These are phyloP conservation scores for Podospora conica DNA, from an alignment of 495 filamentous ascomycete genomes.

Conservation along the genomic window DNA sequence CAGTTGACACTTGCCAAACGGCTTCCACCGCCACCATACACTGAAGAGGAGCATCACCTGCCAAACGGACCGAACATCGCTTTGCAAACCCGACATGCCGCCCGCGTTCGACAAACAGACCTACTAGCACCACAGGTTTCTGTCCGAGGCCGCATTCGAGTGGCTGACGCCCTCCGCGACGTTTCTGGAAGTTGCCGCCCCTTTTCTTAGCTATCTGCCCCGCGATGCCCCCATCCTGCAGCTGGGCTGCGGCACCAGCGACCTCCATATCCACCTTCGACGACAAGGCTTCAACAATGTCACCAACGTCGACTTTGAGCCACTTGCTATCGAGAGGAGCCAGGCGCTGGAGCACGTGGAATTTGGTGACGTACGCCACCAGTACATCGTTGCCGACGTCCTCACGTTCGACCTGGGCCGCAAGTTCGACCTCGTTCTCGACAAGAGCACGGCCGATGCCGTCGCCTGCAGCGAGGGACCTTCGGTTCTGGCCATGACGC, in stretches of 20 bases:
- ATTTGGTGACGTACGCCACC: slow-evolving; percentile 32
- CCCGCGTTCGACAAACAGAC: slow-evolving; percentile 35
- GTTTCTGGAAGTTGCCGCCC: slow-evolving; percentile 30
- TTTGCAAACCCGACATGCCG: not conserved
- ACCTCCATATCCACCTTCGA: slow-evolving; percentile 34
- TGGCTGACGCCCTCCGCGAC: slow-evolving; percentile 33
- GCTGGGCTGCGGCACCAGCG: slow-evolving; percentile 38
- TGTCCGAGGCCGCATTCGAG: slow-evolving; percentile 33
- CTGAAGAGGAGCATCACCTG: not conserved
- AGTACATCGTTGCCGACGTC: slow-evolving; percentile 33
- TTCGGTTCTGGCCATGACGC: slow-evolving; percentile 26
- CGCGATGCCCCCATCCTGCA: slow-evolving; percentile 28
- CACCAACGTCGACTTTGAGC: slow-evolving; percentile 40
- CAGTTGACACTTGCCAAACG: too few species aligned
- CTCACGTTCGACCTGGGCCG: slow-evolving; percentile 20
- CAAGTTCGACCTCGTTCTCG: slow-evolving; percentile 30
- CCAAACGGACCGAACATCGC: not conserved
- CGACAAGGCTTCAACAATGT: slow-evolving; percentile 26
- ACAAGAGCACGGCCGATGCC: slow-evolving; percentile 40
- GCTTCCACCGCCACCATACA: not conserved
- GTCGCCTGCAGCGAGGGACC: slow-evolving; percentile 31
- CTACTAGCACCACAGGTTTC: slow-evolving; percentile 38
- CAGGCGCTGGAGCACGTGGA: slow-evolving; percentile 24
- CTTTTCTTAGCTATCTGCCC: slow-evolving; percentile 19
- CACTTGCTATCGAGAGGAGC: slow-evolving; percentile 32